Conservation (phyloP, 192 early-diverging fungal genomes). For the Geranomyces variabilis region DNA sequence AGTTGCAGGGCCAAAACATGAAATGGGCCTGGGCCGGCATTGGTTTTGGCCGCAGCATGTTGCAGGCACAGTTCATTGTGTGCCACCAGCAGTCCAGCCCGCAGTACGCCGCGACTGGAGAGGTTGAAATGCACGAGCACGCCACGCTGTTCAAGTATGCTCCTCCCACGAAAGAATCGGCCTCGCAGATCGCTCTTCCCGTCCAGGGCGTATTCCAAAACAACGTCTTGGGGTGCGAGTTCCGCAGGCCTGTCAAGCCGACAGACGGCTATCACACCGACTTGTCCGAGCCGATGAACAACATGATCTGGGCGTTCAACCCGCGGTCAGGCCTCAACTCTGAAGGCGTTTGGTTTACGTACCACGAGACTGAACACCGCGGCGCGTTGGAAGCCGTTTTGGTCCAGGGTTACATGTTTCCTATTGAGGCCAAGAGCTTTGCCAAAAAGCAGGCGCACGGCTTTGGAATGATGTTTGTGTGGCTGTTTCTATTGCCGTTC, state of each 20-base stretch:
- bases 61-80: constrained; percentile 45
- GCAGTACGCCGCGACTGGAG: neutral
- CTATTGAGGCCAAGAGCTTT: constrained; percentile 7
- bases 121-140: constrained; percentile 41
- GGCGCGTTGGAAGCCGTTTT: constrained; percentile 27
- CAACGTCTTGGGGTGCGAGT: constrained; percentile 26
- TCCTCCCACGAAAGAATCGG: constrained; percentile 20
- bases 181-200: constrained; percentile 6
- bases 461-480: constrained; percentile 45
- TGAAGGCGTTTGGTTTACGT: constrained; percentile 23
- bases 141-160: constrained; percentile 24
- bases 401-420: neutral
- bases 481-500: constrained; percentile 44
- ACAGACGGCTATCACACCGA: constrained; percentile 27
- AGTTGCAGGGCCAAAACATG: constrained; percentile 17
- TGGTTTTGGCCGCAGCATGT: constrained; percentile 45
- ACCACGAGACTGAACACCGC: constrained; percentile 30
- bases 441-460: constrained; percentile 40
- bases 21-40: constrained; percentile 35
- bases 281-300: constrained; percentile 7
- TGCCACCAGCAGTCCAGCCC: constrained; percentile 21
- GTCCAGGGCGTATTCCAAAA: constrained; percentile 10
- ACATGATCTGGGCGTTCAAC: constrained; percentile 48
- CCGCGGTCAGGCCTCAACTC: constrained; percentile 17
- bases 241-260: constrained; percentile 23